Conservation (phyloP, 78 protist species). For the Bigelowiella natans region DNA sequence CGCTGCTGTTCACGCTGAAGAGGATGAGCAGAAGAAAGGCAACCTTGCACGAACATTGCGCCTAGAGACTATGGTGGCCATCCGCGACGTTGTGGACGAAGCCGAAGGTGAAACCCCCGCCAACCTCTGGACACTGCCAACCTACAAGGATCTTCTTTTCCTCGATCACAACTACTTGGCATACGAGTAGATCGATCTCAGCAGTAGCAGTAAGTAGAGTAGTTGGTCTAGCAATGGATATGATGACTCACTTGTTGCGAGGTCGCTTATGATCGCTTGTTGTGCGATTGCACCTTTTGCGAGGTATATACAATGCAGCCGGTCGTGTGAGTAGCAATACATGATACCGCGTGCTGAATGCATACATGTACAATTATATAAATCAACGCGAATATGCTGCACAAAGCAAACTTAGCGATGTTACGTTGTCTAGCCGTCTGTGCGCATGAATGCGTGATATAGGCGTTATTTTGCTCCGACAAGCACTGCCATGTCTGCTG, state of each 20-base stretch:
- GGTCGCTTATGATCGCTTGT: too few species aligned
- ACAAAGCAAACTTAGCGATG: too few species aligned
- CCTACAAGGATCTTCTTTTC: constrained; percentile 42
- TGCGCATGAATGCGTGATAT: too few species aligned
- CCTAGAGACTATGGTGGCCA: constrained; percentile 31
- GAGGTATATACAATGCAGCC: not conserved
- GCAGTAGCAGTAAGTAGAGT: not conserved
- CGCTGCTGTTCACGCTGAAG: not conserved
- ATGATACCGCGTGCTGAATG: not conserved
- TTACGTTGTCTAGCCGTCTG: too few species aligned
- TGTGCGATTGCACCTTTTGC: not conserved
- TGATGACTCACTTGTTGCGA: too few species aligned
- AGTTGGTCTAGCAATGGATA: too few species aligned
- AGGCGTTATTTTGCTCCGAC: too few species aligned
- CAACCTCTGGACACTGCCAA: constrained; percentile 21
- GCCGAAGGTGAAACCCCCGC: constrained; percentile 23
- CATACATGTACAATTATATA: too few species aligned
- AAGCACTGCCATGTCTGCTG: too few species aligned
- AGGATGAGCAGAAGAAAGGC: constrained; percentile 1
- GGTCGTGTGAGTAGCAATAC: not conserved
- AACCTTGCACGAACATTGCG: constrained; percentile 11
- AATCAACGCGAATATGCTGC: too few species aligned
- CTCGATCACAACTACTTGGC: constrained; percentile 12
- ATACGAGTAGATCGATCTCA: not conserved
- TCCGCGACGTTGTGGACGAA: constrained; percentile 15